A percentile compares a stretch with the other conserved stretches of the same genome.
These are phyloP conservation scores for Fusarium paranaense DNA, from an alignment of 2,329 filamentous ascomycete genomes.

Conservation along the genomic window DNA sequence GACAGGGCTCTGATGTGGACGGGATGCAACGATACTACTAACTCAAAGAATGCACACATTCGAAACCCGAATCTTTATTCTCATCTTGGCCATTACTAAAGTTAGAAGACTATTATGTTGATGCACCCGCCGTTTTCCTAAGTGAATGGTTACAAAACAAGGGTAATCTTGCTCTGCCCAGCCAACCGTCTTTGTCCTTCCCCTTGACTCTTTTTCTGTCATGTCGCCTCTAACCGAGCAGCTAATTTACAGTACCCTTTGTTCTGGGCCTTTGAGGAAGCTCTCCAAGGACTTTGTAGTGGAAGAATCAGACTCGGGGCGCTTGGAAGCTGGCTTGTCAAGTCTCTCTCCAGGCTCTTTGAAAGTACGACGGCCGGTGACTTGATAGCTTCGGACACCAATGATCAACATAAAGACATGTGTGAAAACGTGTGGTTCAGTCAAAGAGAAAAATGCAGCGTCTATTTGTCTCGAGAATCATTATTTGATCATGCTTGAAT, in stretches of 20 bases:
- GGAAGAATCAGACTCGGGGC: background rate
- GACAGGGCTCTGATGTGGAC: background rate
- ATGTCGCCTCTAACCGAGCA: background rate
- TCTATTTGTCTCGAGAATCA: background rate
- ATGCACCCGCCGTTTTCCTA: background rate
- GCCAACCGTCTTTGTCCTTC: background rate
- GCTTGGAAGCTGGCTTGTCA: no score
- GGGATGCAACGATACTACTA: background rate
- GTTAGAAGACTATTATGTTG: background rate
- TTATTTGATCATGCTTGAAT: background rate
- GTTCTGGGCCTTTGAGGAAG: background rate
- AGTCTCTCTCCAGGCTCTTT: background rate
- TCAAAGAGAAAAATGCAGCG: background rate
- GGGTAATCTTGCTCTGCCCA: background rate
- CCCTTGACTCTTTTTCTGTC: background rate
- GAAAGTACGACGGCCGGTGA: background rate
- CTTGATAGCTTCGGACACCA: background rate
- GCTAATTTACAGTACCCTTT: background rate
- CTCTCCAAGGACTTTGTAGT: background rate
- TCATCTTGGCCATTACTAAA: background rate
- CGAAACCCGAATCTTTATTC: background rate
- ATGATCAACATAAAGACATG: background rate
- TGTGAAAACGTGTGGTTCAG: background rate
- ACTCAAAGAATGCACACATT: background rate
- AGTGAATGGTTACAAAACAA: background rate